These are phyloP conservation scores for Kregervanrija fluxuum DNA, from an alignment of 805 yeast genomes.

Conservation along the genomic window DNA sequence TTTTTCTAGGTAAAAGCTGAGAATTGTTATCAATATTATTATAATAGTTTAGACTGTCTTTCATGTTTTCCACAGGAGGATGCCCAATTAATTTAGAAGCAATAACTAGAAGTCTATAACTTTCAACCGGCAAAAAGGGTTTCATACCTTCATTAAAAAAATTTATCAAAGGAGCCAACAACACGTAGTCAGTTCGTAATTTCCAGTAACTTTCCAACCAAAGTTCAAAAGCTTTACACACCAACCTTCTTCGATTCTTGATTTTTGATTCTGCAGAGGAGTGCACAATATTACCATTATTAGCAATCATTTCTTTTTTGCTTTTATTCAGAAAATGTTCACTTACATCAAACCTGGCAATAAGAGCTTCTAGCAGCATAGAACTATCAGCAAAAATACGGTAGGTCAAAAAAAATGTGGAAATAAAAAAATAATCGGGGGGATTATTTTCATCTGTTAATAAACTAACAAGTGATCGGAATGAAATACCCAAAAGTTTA, in stretches of 20 bases:
- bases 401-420: slow-evolving; percentile 73
- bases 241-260: slow-evolving; percentile 57
- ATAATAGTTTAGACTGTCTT: slow-evolving; percentile 26
- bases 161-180: slow-evolving; percentile 64
- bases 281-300: slow-evolving; percentile 19
- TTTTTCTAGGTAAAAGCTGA: slow-evolving; percentile 50
- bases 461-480: slow-evolving; percentile 57
- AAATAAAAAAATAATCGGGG: slow-evolving; percentile 59
- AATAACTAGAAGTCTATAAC: slow-evolving; percentile 51
- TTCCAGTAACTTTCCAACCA: slow-evolving; percentile 95
- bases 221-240: slow-evolving; percentile 60
- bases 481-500: slow-evolving; percentile 60
- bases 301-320: slow-evolving; percentile 4
- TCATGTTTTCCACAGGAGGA: slow-evolving; percentile 40
- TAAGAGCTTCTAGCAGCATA: slow-evolving; percentile 62
- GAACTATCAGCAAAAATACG: slow-evolving; percentile 61
- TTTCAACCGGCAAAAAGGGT: slow-evolving; percentile 54
- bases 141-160: slow-evolving; percentile 75
- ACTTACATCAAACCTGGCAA: slow-evolving; percentile 53
- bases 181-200: slow-evolving; percentile 46
- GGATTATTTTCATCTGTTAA: slow-evolving; percentile 59
- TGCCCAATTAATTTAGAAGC: slow-evolving; percentile 53
- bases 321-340: slow-evolving; percentile 29
- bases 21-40: slow-evolving; percentile 28
- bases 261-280: slow-evolving; percentile 37